Conservation (phyloP, 352 stramenopile genomes). For the Globisporangium echinulatum region DNA sequence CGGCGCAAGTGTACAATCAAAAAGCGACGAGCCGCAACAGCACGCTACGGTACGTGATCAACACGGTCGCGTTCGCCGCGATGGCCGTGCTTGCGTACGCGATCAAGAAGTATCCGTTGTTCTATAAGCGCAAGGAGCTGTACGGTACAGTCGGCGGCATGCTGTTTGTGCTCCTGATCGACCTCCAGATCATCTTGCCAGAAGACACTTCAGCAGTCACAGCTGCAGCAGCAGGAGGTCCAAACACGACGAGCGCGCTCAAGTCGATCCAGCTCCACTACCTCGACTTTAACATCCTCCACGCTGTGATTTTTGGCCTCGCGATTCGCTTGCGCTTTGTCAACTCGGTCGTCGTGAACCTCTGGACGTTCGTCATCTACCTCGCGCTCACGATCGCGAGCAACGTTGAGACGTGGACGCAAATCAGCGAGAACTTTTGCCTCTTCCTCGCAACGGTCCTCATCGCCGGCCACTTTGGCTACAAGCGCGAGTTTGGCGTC, state of each 20-base stretch:
- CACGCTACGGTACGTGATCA: constrained; percentile 32
- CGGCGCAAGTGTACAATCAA: constrained; percentile 35
- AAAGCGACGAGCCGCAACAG: constrained; percentile 13
- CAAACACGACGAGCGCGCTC: not conserved
- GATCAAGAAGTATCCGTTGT: constrained; percentile 23
- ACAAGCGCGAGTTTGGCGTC: constrained; percentile 56
- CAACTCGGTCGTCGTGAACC: constrained; percentile 41
- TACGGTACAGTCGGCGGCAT: constrained; percentile 21
- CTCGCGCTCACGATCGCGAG: constrained; percentile 16
- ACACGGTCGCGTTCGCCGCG: constrained; percentile 16
- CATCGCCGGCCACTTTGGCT: constrained; percentile 41
- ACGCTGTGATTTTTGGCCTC: constrained; percentile 50
- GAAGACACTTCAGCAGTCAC: not conserved
- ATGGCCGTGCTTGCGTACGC: constrained; percentile 23
- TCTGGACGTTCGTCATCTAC: constrained; percentile 31
- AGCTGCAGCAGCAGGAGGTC: not conserved
- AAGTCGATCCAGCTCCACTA: constrained; percentile 17
- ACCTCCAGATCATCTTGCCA: constrained; percentile 35
- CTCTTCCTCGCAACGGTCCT: constrained; percentile 25
- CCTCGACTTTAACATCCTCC: constrained; percentile 45
- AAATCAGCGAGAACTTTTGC: constrained; percentile 34
- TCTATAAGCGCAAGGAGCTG: constrained; percentile 31
- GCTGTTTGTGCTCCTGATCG: constrained; percentile 29
- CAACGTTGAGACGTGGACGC: constrained; percentile 22
- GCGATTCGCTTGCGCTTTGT: constrained; percentile 51